Evolutionary conservation across 495 filamentous ascomycete genomes (phyloP).

Genomic region (Annulohypoxylon maeteangense): DNA sequence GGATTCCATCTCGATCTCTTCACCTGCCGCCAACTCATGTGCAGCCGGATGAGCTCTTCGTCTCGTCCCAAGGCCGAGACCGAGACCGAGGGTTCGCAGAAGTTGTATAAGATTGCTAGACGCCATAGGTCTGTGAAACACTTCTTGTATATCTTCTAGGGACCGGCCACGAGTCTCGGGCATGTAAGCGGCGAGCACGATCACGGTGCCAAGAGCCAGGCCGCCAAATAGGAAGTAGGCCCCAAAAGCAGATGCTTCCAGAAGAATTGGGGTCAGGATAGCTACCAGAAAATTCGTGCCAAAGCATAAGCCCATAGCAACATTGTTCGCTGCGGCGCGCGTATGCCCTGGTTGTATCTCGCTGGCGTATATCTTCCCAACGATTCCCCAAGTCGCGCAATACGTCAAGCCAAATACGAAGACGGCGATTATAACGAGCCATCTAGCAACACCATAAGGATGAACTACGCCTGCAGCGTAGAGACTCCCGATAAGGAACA

Average conservation of each 20-base stretch:
- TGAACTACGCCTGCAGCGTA: constrained; percentile 64
- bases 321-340: constrained; percentile 61
- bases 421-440: constrained; percentile 65
- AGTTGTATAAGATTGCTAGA: constrained; percentile 21
- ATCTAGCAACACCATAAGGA: constrained; percentile 58
- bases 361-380: constrained; percentile 64
- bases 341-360: constrained; percentile 68
- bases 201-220: constrained; percentile 57
- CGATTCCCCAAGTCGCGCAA: constrained; percentile 63
- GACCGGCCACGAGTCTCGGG: constrained; percentile 68
- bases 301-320: constrained; percentile 54
- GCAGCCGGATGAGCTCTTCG: constrained; percentile 15
- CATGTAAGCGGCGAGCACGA: constrained; percentile 65
- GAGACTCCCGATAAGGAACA: constrained; percentile 54
- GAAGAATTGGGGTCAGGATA: constrained; percentile 69
- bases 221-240: constrained; percentile 71
- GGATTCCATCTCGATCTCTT: constrained; percentile 31
- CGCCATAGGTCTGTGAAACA: constrained; percentile 52
- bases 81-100: constrained; percentile 22
- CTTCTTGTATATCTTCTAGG: constrained; percentile 68
- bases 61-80: constrained; percentile 19
- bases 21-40: constrained; percentile 16
- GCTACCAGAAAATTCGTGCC: constrained; percentile 71
- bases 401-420: constrained; percentile 54
- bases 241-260: constrained; percentile 65